Evolutionary conservation across 305 asterid genomes (phyloP).

Genomic region (Rubia balearica): DNA sequence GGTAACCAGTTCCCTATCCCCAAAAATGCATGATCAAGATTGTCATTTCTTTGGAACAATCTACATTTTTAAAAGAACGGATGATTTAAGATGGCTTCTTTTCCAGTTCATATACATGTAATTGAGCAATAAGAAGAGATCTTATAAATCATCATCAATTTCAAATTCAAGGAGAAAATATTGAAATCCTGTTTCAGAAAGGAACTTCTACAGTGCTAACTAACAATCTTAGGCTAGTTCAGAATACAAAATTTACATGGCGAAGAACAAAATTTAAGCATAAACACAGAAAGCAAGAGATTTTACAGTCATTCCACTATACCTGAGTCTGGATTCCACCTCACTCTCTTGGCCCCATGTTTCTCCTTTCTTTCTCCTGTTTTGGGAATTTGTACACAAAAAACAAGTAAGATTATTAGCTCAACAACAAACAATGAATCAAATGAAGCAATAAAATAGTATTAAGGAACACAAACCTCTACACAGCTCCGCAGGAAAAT

Average conservation of each 20-base stretch:
- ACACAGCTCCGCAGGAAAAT: conserved; percentile 66
- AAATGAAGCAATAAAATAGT: background rate
- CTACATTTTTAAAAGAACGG: too few species aligned
- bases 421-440: background rate
- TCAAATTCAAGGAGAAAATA: background rate
- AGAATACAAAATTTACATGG: background rate
- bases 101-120: background rate
- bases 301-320: background rate
- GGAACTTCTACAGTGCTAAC: background rate
- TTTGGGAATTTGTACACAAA: conserved; percentile 4
- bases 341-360: conserved; percentile 36
- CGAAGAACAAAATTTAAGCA: background rate
- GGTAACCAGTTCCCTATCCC: background rate
- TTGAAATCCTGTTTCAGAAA: background rate
- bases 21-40: background rate
- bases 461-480: conserved; percentile 34
- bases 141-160: background rate
- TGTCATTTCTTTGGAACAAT: background rate
- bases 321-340: conserved; percentile 54
- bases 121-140: background rate
- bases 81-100: background rate
- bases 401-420: background rate
- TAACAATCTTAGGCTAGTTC: background rate
- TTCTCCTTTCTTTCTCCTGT: conserved; percentile 36
- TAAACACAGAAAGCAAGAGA: conserved; percentile 7